Base-by-base conservation (phyloP, 2,329 filamentous ascomycete species). In the Fusarium anguioides region DNA sequence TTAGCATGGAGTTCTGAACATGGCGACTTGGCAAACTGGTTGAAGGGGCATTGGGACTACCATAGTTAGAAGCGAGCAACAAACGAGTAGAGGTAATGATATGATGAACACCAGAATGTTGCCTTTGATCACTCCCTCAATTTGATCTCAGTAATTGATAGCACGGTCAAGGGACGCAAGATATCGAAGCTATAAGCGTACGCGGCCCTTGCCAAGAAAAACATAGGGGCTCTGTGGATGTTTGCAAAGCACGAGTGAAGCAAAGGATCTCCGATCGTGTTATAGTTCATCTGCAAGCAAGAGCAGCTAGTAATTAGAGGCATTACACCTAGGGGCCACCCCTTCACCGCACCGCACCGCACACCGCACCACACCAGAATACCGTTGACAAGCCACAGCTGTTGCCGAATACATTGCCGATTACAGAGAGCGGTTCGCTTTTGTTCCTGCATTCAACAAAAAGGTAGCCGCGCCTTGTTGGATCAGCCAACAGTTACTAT, bases 1-100 rank as follows among this genome's bases (percentile, higher is more conserved):
- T 67, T 74, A 74, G 51, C 31, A 46, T 29, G 27, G 24, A 33
- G 51, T 36, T 35, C n/a, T 31, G 48, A 35, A 49, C 45, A 60
- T 31, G 29, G 49, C 41, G 21, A 26, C 29, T 39, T 49, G 29
- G 18, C 12, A 15, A 40, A 35, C 17, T 15, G n/a, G 31, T 31
- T 23, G 18, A 56, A n/a, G 40, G 20, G n/a, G 53, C 11, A 31
- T 46, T 35, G 35, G 21, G 27, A 4, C 27, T 29, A 29, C 10
- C 11, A 11, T 54, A 24, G 15, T 46, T 27, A 17, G 31, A 57
- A 46, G 27, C 18, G 39, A 27, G 44, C 21, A 33, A 49, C 33
- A 33, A 24, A 24, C 26, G 26, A 47, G 21, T 48, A 50, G 23
- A 46, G 18, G 26, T 39, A 31, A 64, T 54, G 21, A 49, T 45